Evolutionary conservation across 2,329 filamentous ascomycete genomes (phyloP).

Genomic region (Hymenoscyphus occultus): DNA sequence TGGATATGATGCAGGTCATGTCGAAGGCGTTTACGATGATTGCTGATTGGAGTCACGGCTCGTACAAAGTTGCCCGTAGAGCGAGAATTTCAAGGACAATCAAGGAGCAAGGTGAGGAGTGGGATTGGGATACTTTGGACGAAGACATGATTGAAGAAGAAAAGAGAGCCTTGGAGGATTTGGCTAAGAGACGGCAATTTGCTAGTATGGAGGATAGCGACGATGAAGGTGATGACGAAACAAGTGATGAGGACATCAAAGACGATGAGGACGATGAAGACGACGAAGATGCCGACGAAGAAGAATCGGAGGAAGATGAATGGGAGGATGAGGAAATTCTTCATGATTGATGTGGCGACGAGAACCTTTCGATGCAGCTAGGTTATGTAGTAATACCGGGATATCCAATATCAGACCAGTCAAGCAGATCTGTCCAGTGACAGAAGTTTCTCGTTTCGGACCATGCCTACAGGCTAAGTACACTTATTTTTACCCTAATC

Average conservation of each 20-base stretch:
- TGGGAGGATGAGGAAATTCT: slow-evolving; percentile 1
- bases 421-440: neutral
- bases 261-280: slow-evolving; percentile 12
- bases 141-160: slow-evolving; percentile 3
- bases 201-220: slow-evolving; percentile 16
- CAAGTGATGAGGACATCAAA: neutral
- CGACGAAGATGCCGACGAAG: slow-evolving; percentile 1
- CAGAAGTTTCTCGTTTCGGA: neutral
- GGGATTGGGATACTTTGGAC: slow-evolving; percentile 10
- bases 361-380: neutral
- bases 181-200: slow-evolving; percentile 5
- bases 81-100: slow-evolving; percentile 14
- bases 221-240: slow-evolving; percentile 5
- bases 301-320: slow-evolving; percentile 4
- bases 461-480: neutral
- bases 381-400: neutral
- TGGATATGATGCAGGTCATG: slow-evolving; percentile 10
- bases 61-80: slow-evolving; percentile 15
- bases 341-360: neutral
- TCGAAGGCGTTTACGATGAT: slow-evolving; percentile 15
- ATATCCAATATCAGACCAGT: slow-evolving; percentile 2
- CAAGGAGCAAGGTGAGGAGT: slow-evolving; percentile 8
- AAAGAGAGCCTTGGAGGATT: slow-evolving; percentile 4
- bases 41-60: slow-evolving; percentile 5
- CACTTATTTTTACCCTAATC: too few species aligned